Percentiles rank a stretch among this genome's conserved stretches.
phyloP scores from a whole-genome alignment of 805 yeast genomes.

The Yarrowia keelungensis region DNA sequence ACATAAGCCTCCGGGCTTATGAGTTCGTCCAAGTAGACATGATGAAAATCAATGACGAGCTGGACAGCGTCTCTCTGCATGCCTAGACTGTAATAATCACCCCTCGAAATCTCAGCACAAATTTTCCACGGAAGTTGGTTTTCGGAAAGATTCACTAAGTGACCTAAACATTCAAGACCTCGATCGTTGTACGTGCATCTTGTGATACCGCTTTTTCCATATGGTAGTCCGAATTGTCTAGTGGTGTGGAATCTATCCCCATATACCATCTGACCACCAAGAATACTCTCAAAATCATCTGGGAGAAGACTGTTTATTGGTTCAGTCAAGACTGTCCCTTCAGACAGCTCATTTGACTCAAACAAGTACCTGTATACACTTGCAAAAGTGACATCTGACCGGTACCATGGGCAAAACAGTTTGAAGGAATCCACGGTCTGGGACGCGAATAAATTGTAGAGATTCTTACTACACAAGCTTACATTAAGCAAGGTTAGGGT shows the following conservation, averaged over 20 bases:
- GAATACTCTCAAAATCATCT: neutral
- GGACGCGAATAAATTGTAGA: neutral
- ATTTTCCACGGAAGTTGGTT: neutral
- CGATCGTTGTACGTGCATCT: neutral
- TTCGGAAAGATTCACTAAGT: neutral
- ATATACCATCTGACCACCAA: neutral
- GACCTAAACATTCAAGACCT: neutral
- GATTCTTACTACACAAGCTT: neutral
- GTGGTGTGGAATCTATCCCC: too few relatives aligned
- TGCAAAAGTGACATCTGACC: neutral
- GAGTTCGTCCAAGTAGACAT: too few relatives aligned
- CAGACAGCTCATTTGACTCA: neutral
- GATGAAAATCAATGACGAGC: too few relatives aligned
- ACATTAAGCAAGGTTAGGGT: neutral
- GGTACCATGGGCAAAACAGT: conserved; percentile 1
- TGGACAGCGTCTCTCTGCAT: too few relatives aligned
- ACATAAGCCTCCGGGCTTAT: too few relatives aligned
- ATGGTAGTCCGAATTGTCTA: neutral
- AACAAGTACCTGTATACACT: neutral
- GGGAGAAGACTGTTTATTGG: neutral
- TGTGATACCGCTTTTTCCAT: neutral
- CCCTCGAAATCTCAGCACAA: neutral
- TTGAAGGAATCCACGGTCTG: neutral
- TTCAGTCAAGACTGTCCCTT: neutral
- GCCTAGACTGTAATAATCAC: neutral